Base-by-base conservation (phyloP, 805 yeast genomes). In the Ogataea henricii region DNA sequence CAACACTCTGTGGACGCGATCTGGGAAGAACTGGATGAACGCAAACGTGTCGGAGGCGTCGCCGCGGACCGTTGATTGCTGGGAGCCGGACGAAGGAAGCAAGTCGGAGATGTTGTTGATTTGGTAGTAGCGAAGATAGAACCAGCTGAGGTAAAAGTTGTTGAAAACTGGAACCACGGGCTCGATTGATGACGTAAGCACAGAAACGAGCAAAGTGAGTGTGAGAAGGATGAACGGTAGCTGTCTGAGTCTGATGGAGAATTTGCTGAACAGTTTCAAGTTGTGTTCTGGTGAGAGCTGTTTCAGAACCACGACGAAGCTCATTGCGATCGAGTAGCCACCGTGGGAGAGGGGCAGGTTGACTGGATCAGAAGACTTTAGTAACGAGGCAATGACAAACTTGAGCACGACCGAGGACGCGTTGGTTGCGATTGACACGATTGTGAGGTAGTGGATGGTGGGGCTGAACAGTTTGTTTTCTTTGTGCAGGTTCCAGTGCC, bases 31-130 rank as follows among this genome's bases (percentile, higher is more conserved):
- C 57, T 85, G 85, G 26, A 84, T 83, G 52, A 91, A 74, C 46
- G 87, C 82, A 71, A 91, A 91, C 1, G 92, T 86, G 56, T 91
- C 97, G 0, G 94, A 83, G 0, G 97, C 96, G 65, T 90, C 97
- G 32, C 97, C 97, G 22, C 77, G 66, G 9, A 83, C 68, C 20
- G 73, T 62, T 27, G 56, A 43, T 20, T 43, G 54, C 25, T 17
- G 62, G 6, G 42, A 27, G 44, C 29, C 61, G 55, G 34, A 39
- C n/a, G 56, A 40, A 10, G 56, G 69, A 37, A 67, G 55, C 17
- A 65, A 48, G 22, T 61, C 64, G 13, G 61, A 33, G 34, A 59
- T 58, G 22, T 59, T 67, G 39, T 78, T 74, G 13, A 76, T 60
- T 59, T 89, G 94, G 70, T 70, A 83, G 65, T 89, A 91, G 55